Percentiles rank a stretch among this genome's conserved stretches.
Evolutionary conservation across 2,329 filamentous ascomycete genomes (phyloP).

Genomic region (Thielaviopsis ethacetica): DNA sequence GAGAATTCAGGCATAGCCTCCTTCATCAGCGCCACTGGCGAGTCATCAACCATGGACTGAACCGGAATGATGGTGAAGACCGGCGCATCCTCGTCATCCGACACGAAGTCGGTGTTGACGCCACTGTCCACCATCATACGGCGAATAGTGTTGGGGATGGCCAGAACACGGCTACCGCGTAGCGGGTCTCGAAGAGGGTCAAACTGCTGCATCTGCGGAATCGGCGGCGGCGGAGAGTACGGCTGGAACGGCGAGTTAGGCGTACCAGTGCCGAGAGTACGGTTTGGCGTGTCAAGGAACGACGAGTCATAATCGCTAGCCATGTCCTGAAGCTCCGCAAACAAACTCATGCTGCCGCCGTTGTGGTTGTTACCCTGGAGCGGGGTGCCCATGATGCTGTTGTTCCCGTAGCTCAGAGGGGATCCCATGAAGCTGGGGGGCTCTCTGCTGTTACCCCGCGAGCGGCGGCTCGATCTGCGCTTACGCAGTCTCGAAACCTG

Average conservation of each 20-base stretch:
- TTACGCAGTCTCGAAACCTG: conserved; percentile 56
- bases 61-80: conserved; percentile 4
- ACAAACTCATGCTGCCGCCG: conserved; percentile 57
- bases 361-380: conserved; percentile 24
- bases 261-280: conserved; percentile 31
- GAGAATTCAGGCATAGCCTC: not conserved
- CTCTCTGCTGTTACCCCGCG: conserved; percentile 45
- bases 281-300: conserved; percentile 37
- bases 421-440: conserved; percentile 37
- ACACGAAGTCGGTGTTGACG: conserved; percentile 39
- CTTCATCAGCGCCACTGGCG: conserved; percentile 2
- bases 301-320: conserved; percentile 61
- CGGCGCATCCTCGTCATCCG: conserved; percentile 17
- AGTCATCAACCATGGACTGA: conserved; percentile 4
- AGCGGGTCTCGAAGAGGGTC: conserved; percentile 21
- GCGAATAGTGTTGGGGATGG: conserved; percentile 9
- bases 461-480: conserved; percentile 44
- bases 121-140: conserved; percentile 41
- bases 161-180: not conserved
- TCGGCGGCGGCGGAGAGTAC: conserved; percentile 28
- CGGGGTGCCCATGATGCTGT: conserved; percentile 30
- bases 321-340: conserved; percentile 75
- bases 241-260: conserved; percentile 29
- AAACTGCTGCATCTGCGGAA: conserved; percentile 27
- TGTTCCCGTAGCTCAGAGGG: conserved; percentile 37